Evolutionary conservation across 805 yeast genomes (phyloP), one percentile per base, ranked within the genome.

Genomic region (Tetrapisispora arboricola): DNA sequence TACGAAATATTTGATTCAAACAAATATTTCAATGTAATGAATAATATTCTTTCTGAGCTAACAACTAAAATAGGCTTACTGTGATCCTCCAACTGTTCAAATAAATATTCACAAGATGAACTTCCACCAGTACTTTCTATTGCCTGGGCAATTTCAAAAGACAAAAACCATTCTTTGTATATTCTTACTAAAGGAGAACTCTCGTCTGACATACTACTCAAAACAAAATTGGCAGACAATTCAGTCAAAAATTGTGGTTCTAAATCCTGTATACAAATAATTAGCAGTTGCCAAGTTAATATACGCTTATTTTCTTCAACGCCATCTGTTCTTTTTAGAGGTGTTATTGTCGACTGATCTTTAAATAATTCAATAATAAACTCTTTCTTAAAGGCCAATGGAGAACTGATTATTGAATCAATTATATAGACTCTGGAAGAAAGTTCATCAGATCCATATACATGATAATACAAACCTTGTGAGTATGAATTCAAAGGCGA

Each of bases 101-200:
- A 61, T 2, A 64, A 26, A 16, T 38, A 39, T 5, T 42, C 42
- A 34, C 60, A 60, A 19, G 54, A 46, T 2, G 33, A 25, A 1
- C 33, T 32, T 46, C 36, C 48, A 31, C 13, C 32, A 15, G 7
- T 35, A 16, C 18, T 45, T 40, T 46, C 51, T 12, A 43, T 43
- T 13, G 36, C 30, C 8, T 43, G 39, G 4, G 39, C 39, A 20
- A 51, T 16, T 44, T 48, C 24, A 50, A 33, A 39, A 9, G 49
- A 27, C 28, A 32, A 45, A 53, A n/a, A 52, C 51, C 55, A 88
- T 53, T 88, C 96, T 41, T 84, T 61, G 51, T 81, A 84, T 2
- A 72, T 63, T 42, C 96, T 71, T 5, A 76, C 83, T 35, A 78
- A 63, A 0, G 96, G 96, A 46, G 92, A 81, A 12, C 84, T 75